Evolutionary conservation across 2,329 filamentous ascomycete species (phyloP).

Genomic region (Periconia sp.): DNA sequence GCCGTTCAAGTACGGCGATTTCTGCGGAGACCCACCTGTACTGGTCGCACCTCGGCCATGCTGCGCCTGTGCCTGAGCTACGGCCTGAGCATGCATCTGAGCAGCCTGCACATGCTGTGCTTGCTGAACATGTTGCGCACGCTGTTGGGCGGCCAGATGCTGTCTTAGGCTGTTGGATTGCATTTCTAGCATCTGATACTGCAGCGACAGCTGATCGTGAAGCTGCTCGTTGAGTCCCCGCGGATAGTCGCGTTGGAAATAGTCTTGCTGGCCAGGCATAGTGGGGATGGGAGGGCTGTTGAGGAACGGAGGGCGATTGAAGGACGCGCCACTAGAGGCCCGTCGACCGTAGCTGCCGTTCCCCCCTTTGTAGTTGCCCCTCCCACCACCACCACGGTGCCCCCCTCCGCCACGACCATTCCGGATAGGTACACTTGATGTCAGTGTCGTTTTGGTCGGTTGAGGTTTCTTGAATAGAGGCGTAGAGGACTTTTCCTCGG

Average conservation of each 20-base stretch:
- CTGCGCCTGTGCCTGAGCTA: slow-evolving; percentile 37
- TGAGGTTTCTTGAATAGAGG: slow-evolving; percentile 54
- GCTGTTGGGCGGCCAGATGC: slow-evolving; percentile 40
- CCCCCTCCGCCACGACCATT: slow-evolving; percentile 49
- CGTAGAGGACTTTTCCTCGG: slow-evolving; percentile 65
- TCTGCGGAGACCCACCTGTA: slow-evolving; percentile 37
- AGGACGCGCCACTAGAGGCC: slow-evolving; percentile 59
- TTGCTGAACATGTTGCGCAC: slow-evolving; percentile 43
- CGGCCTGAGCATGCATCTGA: slow-evolving; percentile 40
- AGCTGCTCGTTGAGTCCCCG: slow-evolving; percentile 45
- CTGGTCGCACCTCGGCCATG: slow-evolving; percentile 33
- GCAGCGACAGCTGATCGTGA: slow-evolving; percentile 53
- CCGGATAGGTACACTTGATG: slow-evolving; percentile 50
- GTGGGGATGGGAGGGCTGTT: slow-evolving; percentile 47
- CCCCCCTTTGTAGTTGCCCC: slow-evolving; percentile 44
- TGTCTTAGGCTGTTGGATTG: slow-evolving; percentile 41
- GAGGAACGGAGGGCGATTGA: slow-evolving; percentile 42
- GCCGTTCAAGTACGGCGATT: slow-evolving; percentile 36
- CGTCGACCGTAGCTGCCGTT: slow-evolving; percentile 51
- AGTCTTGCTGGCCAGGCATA: slow-evolving; percentile 42
- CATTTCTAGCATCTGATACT: slow-evolving; percentile 51
- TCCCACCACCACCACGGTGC: slow-evolving; percentile 50
- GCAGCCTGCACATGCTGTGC: slow-evolving; percentile 33
- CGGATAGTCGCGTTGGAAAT: slow-evolving; percentile 47
- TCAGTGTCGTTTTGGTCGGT: slow-evolving; percentile 59